Base-by-base conservation (phyloP, 805 yeast species). In the Alloascoidea hylecoeti region DNA sequence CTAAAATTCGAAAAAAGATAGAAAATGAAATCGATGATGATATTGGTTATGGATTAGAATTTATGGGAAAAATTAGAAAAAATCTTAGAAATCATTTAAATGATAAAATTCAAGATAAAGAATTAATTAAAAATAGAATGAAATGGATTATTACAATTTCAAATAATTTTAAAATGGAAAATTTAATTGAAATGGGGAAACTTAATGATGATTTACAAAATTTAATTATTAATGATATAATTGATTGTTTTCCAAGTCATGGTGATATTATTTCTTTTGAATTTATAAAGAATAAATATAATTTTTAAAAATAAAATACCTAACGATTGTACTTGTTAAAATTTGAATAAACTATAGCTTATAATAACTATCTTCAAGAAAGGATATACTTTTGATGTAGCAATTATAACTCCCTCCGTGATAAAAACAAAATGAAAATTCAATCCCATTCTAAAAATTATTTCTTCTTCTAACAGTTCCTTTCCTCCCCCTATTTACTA, bases 1-100 rank as follows among this genome's bases (percentile, higher is more conserved):
- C 72, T 41, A 58, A 72, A 30, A 76, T 83, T 39, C 69, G 78
- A 16, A 64, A 68, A 39, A 68, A 69, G 44, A 58, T 83, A 30
- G 66, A 62, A 23, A 9, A 9, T 23, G 13, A 23, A 23, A 9
- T 23, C 30, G 13, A 9, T 9, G n/a, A 9, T 9, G 30, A 23
- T 23, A n/a, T 23, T 23, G 30, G 30, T 9, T 9, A 9, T 23
- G 30, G 30, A 9, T n/a, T 23, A 9, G 30, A 23, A 9, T 9
- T 23, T 9, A 23, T 23, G 30, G 30, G 30, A n/a, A 9, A n/a
- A 9, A 23, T 23, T 9, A 9, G 30, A 23, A 9, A 9, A 9
- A n/a, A n/a, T 9, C n/a, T 23, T 9, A 23, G 30, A 23, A n/a
- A 23, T 9, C 30, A n/a, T 9, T 23, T 23, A 23, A 9, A 23